These are phyloP conservation scores for Thielaviopsis populi DNA, from an alignment of 2,329 filamentous ascomycete species.

Conservation along the genomic window DNA sequence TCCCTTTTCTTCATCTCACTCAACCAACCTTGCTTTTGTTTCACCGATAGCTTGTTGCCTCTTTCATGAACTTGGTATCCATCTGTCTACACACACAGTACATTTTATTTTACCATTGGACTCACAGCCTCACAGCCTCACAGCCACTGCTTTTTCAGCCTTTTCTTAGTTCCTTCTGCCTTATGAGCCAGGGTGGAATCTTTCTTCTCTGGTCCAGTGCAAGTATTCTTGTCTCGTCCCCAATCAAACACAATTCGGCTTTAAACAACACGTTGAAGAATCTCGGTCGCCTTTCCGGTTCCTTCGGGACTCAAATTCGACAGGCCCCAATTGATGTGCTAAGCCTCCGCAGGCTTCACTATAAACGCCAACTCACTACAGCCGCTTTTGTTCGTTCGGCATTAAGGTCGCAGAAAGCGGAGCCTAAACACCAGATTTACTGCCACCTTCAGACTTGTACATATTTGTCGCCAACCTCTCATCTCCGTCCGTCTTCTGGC, in stretches of 20 bases:
- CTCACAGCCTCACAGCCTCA: background rate
- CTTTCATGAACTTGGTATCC: too few relatives aligned
- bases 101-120: too few relatives aligned
- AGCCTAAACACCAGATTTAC: background rate
- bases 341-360: background rate
- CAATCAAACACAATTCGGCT: background rate
- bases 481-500: background rate
- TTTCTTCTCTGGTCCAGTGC: slow-evolving; percentile 1
- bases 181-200: slow-evolving; percentile 9
- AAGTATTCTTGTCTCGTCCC: slow-evolving; percentile 10
- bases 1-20: background rate
- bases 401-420: background rate
- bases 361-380: background rate
- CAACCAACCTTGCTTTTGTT: background rate
- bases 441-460: background rate
- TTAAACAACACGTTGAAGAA: background rate
- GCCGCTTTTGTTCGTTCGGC: background rate
- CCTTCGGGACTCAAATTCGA: background rate
- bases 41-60: background rate
- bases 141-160: background rate
- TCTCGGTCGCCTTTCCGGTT: slow-evolving; percentile 2
- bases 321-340: background rate
- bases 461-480: background rate
- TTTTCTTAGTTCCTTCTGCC: background rate
- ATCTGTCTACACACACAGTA: too few relatives aligned